Percentiles rank a stretch among this genome's conserved stretches.
These are phyloP conservation scores for Polygonum aviculare DNA, from an alignment of 148 eudicot genomes.

Conservation along the genomic window DNA sequence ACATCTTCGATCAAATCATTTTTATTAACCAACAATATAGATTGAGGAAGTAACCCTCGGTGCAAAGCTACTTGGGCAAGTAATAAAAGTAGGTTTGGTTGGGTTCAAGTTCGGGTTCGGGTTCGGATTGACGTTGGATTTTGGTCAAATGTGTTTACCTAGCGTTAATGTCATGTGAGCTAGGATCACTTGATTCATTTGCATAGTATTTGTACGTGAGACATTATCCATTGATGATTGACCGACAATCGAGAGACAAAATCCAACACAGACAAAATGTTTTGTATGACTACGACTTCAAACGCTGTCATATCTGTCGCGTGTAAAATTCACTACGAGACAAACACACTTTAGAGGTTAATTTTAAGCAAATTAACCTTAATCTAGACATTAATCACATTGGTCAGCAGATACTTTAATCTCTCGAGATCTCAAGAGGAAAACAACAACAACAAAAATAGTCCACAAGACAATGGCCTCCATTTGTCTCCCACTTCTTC, in stretches of 20 bases:
- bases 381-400: not conserved
- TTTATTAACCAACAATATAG: too few relatives aligned
- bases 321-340: not conserved
- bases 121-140: not conserved
- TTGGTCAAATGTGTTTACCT: not conserved
- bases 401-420: not conserved
- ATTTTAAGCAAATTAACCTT: not conserved
- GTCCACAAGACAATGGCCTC: not conserved
- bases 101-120: too few relatives aligned
- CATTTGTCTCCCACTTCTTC: constrained; percentile 6
- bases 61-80: too few relatives aligned
- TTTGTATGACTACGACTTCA: not conserved
- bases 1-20: too few relatives aligned
- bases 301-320: not conserved
- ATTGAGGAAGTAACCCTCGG: too few relatives aligned
- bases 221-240: not conserved
- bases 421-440: not conserved
- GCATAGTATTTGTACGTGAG: not conserved
- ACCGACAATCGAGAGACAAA: constrained; percentile 1
- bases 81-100: too few relatives aligned
- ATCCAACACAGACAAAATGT: not conserved
- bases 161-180: not conserved
- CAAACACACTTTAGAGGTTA: not conserved
- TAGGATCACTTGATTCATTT: not conserved
- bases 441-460: not conserved